A percentile compares a stretch with the other conserved stretches of the same genome.
phyloP scores from a whole-genome alignment of 257 asterid species.

The Dorcoceras hygrometricum region DNA sequence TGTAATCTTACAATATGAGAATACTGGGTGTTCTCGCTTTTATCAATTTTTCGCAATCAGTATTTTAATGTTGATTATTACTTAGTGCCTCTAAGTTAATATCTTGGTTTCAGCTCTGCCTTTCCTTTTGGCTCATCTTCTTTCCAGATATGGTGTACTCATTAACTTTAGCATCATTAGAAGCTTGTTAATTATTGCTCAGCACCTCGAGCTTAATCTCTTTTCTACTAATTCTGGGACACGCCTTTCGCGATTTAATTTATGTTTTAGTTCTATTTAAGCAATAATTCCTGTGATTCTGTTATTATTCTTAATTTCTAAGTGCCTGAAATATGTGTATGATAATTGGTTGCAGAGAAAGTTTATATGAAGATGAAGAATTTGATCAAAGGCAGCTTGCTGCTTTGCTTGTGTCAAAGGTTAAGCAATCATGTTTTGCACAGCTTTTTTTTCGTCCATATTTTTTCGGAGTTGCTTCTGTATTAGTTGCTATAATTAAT shows the following conservation, averaged over 20 bases:
- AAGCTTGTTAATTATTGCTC: too few species aligned
- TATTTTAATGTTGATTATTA: background rate
- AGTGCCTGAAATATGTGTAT: background rate
- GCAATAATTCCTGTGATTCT: background rate
- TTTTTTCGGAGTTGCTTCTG: background rate
- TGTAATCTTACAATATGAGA: background rate
- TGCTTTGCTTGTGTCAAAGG: constrained; percentile 91
- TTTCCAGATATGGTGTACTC: background rate
- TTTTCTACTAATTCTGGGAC: background rate
- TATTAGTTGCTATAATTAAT: background rate
- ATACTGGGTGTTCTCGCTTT: background rate
- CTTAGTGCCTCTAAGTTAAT: background rate
- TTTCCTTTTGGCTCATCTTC: background rate
- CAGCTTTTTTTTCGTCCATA: background rate
- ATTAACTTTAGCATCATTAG: background rate
- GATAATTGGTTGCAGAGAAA: constrained; percentile 45
- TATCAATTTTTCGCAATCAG: background rate
- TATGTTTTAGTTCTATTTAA: constrained; percentile 1
- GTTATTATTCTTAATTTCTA: constrained; percentile 8
- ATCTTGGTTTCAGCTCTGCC: background rate
- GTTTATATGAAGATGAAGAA: constrained; percentile 74
- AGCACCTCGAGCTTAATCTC: too few species aligned
- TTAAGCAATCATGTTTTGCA: constrained; percentile 17
- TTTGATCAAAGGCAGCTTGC: constrained; percentile 74
- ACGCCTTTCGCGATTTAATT: constrained; percentile 5